Percentiles rank a stretch among this genome's conserved stretches.
Evolutionary conservation across 164 flowering plant species (phyloP).

Genomic region (Amborella trichopoda): DNA sequence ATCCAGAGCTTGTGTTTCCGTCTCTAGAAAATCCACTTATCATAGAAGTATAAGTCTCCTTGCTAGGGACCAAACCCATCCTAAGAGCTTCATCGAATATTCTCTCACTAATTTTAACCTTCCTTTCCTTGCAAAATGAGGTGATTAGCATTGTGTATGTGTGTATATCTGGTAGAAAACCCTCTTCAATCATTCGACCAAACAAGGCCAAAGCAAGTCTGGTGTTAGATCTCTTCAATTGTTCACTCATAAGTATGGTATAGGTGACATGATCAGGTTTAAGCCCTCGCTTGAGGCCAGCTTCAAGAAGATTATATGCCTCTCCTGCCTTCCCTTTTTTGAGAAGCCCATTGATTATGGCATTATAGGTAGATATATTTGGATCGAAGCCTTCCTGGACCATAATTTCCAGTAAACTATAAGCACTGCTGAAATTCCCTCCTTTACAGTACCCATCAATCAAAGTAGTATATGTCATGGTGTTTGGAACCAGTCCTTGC

Average conservation of each 20-base stretch:
- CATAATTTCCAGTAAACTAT: constrained; percentile 61
- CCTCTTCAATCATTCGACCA: constrained; percentile 42
- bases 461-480: constrained; percentile 67
- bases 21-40: constrained; percentile 64
- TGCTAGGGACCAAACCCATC: constrained; percentile 57
- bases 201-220: constrained; percentile 39
- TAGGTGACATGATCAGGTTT: constrained; percentile 60
- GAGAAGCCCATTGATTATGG: constrained; percentile 50
- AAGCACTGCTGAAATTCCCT: constrained; percentile 57
- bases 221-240: constrained; percentile 32
- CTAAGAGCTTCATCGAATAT: constrained; percentile 45
- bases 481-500: constrained; percentile 66
- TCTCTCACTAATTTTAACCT: constrained; percentile 47
- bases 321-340: constrained; percentile 53
- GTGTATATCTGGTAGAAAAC: constrained; percentile 58
- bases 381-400: constrained; percentile 38
- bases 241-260: constrained; percentile 60
- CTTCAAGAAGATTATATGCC: constrained; percentile 41
- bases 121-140: constrained; percentile 49
- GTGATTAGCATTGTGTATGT: constrained; percentile 54
- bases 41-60: constrained; percentile 79
- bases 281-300: constrained; percentile 25
- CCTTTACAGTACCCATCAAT: constrained; percentile 71
- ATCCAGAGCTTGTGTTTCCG: constrained; percentile 31
- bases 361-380: constrained; percentile 64